A percentile compares a stretch with the other conserved stretches of the same genome.
phyloP scores from a whole-genome alignment of 805 yeast genomes.

The Metschnikowia santaceciliae region DNA sequence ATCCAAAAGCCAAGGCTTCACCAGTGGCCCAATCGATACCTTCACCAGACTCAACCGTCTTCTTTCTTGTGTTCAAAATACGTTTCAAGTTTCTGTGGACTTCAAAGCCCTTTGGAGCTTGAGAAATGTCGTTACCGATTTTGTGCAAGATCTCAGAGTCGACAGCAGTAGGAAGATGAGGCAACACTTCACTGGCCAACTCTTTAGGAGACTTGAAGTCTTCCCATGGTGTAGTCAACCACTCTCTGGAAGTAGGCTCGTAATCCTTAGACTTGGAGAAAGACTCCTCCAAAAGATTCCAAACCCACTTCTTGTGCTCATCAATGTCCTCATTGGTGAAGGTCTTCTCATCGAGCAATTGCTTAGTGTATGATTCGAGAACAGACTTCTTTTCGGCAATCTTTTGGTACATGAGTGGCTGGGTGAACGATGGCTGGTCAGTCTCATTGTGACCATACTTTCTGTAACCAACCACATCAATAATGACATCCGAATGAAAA shows the following conservation, averaged over 20 bases:
- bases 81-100: constrained; percentile 95
- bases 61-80: constrained; percentile 82
- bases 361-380: constrained; percentile 75
- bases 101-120: constrained; percentile 84
- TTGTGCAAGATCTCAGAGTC: constrained; percentile 64
- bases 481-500: constrained; percentile 93
- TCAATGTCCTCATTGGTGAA: constrained; percentile 87
- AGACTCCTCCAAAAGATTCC: constrained; percentile 89
- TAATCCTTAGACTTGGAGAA: constrained; percentile 86
- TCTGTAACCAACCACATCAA: constrained; percentile 97
- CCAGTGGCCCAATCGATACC: constrained; percentile 99
- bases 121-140: constrained; percentile 73
- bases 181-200: constrained; percentile 90
- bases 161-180: constrained; percentile 94
- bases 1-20: constrained; percentile 97
- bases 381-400: constrained; percentile 88
- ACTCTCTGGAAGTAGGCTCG: constrained; percentile 87
- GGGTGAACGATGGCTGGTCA: constrained; percentile 98
- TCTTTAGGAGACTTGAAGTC: constrained; percentile 97
- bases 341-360: constrained; percentile 80
- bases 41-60: constrained; percentile 82
- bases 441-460: constrained; percentile 99
- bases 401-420: constrained; percentile 93
- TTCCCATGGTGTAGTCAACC: constrained; percentile 99
- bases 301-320: constrained; percentile 97